A percentile compares a stretch with the other conserved stretches of the same genome.
phyloP scores from a whole-genome alignment of 306 rosid species.

The Ormosia emarginata region DNA sequence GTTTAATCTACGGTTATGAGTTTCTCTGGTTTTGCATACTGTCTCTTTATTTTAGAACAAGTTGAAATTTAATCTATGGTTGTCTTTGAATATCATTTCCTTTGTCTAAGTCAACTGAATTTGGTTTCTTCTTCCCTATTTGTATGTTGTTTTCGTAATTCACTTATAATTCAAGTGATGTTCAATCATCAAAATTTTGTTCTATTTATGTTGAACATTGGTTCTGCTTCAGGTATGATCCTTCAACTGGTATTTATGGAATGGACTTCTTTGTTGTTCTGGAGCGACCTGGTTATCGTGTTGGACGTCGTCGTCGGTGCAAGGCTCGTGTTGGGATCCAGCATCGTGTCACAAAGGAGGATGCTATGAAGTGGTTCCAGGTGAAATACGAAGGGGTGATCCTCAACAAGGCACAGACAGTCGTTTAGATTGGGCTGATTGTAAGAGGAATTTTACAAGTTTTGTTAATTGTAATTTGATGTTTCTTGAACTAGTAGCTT shows the following conservation, averaged over 20 bases:
- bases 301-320: conserved; percentile 80
- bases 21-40: background rate
- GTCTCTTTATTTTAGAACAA: background rate
- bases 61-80: background rate
- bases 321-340: conserved; percentile 82
- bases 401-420: conserved; percentile 71
- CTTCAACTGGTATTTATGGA: conserved; percentile 84
- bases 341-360: conserved; percentile 84
- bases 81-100: background rate
- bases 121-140: background rate
- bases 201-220: background rate
- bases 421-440: conserved; percentile 19
- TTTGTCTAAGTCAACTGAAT: background rate
- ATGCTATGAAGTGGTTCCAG: conserved; percentile 91
- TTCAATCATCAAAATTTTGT: background rate
- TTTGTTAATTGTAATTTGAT: conserved; percentile 29
- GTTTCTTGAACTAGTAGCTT: conserved; percentile 21
- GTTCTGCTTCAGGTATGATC: conserved; percentile 62
- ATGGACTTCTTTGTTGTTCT: conserved; percentile 81
- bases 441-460: conserved; percentile 9
- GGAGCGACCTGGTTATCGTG: conserved; percentile 90
- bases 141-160: background rate
- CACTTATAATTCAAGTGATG: background rate
- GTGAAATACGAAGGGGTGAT: conserved; percentile 91
- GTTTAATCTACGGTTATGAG: background rate